phyloP scores from a whole-genome alignment of 2,329 filamentous ascomycete species.

The Apiospora sp. region DNA sequence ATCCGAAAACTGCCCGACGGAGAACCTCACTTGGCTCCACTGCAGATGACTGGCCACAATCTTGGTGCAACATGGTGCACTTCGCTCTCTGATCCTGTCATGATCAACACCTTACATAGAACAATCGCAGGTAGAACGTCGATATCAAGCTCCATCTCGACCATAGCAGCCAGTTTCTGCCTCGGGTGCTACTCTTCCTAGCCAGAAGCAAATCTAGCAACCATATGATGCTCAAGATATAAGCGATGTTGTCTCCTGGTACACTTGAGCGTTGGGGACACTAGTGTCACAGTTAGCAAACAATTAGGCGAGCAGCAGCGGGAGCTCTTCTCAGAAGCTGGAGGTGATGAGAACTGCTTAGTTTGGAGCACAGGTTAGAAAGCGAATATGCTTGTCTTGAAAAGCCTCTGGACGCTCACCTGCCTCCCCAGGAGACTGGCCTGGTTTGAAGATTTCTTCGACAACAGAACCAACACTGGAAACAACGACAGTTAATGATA shows the following conservation, averaged over 20 bases:
- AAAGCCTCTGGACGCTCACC: neutral
- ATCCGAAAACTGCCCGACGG: neutral
- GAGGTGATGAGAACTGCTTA: neutral
- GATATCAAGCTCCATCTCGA: neutral
- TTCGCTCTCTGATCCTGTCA: neutral
- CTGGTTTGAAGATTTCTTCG: neutral
- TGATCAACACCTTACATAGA: neutral
- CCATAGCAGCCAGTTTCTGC: neutral
- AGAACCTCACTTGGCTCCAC: neutral
- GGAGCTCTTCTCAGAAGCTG: neutral
- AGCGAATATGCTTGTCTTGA: neutral
- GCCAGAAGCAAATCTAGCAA: neutral
- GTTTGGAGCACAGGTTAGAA: neutral
- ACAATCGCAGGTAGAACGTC: neutral
- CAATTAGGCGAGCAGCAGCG: neutral
- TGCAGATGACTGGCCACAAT: neutral
- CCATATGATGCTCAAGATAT: too few species aligned
- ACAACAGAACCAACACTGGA: too few species aligned
- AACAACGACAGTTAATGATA: too few species aligned
- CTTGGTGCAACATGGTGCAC: neutral
- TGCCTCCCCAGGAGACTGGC: neutral
- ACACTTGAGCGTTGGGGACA: neutral
- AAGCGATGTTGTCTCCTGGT: neutral
- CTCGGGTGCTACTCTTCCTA: neutral
- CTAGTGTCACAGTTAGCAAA: neutral